Evolutionary conservation across 257 asterid species (phyloP).

Genomic region (Capsicum baccatum): DNA sequence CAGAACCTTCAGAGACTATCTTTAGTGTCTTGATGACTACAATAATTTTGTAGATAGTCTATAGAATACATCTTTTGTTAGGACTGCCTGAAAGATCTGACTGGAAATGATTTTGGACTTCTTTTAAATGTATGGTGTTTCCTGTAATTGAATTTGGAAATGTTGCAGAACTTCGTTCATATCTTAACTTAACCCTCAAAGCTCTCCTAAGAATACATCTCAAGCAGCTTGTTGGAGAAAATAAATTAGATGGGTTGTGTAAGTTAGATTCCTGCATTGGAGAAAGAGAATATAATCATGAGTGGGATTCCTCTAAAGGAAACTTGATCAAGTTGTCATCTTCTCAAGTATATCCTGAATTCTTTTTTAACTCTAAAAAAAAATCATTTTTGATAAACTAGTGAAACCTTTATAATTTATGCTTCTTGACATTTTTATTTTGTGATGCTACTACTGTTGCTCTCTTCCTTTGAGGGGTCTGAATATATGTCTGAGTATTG

Average conservation of each 20-base stretch:
- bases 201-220: constrained; percentile 2
- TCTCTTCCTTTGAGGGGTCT: not conserved
- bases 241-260: not conserved
- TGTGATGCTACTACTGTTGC: not conserved
- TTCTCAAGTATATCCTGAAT: constrained; percentile 15
- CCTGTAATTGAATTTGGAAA: not conserved
- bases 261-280: not conserved
- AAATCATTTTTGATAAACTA: not conserved
- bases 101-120: constrained; percentile 7
- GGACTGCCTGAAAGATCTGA: not conserved
- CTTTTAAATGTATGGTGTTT: constrained; percentile 11
- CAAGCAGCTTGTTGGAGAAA: constrained; percentile 4
- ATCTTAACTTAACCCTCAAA: constrained; percentile 23
- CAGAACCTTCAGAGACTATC: constrained; percentile 3
- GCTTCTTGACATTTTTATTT: not conserved
- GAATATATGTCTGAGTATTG: constrained; percentile 3
- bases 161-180: not conserved
- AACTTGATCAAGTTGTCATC: not conserved
- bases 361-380: not conserved
- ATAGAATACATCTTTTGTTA: not conserved
- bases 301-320: not conserved
- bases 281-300: constrained; percentile 4
- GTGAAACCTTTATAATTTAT: constrained; percentile 1
- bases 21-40: constrained; percentile 4
- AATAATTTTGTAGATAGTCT: not conserved